These are phyloP conservation scores for Cardiospermum halicacabum DNA, from an alignment of 345 rosid genomes.

Conservation along the genomic window DNA sequence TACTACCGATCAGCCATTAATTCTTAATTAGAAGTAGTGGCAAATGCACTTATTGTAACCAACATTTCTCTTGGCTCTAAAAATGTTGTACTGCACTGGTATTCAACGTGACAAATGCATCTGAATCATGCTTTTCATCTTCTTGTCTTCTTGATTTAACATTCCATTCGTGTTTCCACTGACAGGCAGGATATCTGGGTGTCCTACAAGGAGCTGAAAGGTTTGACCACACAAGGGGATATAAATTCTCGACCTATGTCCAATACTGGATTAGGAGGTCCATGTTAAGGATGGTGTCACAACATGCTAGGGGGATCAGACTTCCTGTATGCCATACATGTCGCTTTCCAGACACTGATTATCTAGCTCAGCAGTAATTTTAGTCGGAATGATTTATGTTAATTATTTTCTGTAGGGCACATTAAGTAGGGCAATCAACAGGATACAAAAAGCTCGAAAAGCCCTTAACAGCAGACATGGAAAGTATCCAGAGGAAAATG, in stretches of 20 bases:
- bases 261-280: conserved; percentile 84
- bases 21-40: too few relatives aligned
- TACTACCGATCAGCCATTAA: too few relatives aligned
- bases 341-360: conserved; percentile 9
- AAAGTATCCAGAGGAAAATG: conserved; percentile 52
- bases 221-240: conserved; percentile 80
- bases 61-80: not conserved
- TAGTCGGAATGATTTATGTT: conserved; percentile 10
- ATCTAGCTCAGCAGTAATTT: not conserved
- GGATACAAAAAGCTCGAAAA: conserved; percentile 67
- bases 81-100: not conserved
- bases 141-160: not conserved
- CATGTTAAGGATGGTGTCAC: conserved; percentile 54
- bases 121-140: not conserved
- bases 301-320: conserved; percentile 56
- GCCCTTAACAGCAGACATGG: conserved; percentile 40
- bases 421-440: conserved; percentile 42
- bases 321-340: conserved; percentile 59
- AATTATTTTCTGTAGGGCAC: conserved; percentile 31
- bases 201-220: conserved; percentile 81
- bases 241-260: conserved; percentile 79
- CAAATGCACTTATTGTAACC: too few relatives aligned
- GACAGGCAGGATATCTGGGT: conserved; percentile 73
- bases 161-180: conserved; percentile 12
- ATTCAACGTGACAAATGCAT: not conserved